Base-by-base conservation (phyloP, 2,329 filamentous ascomycete species). In the Gliomastix tumulicola region DNA sequence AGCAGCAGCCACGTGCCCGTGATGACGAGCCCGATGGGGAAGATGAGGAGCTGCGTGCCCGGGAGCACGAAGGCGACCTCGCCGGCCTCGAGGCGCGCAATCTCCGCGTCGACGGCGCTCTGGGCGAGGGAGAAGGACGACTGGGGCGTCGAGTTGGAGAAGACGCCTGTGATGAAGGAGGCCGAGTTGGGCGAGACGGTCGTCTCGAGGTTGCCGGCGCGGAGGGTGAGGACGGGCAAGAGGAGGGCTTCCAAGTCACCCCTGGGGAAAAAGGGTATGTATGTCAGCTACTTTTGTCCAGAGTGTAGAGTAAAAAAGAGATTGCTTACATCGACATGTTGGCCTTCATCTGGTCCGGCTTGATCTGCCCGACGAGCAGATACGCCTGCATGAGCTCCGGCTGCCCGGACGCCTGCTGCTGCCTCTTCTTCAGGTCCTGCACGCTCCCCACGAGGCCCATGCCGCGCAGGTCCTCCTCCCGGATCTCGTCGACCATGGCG, bases 161-260 rank as follows among this genome's bases (percentile, higher is more conserved):
- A 88, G 48, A 84, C 72, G 35, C 84, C 84, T 12, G 73, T 74
- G 27, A 87, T 72, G 47, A 88, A 88, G 7, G 75, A 71, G 13
- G 83, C 82, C 54, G 86, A 79, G 56, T 82, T 79, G 41, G 76
- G 71, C 9, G 81, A 81, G 35, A 88, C 74, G 22, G 75, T 79
- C 34, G 82, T 82, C 49, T 63, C 71, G 40, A 85, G 66, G 2
- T 60, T 56, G 48, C 65, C 52, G 42, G 76, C 76, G 12, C 59
- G 71, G 32, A 88, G 71, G 13, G 76, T 78, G 40, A 88, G 74
- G n/a, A 65, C 67, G 7, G 84, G 84, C 54, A 83, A 75, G 44
- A 88, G 69, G 27, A 84, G 63, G 6, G 68, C 66, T 55, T 85
- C 74, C 19, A 85, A 62, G 22, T 71, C 58, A 21, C 68, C 68